Evolutionary conservation across 805 yeast species (phyloP), one percentile per base, ranked within the genome.

Genomic region (Candida nonsorbophila): DNA sequence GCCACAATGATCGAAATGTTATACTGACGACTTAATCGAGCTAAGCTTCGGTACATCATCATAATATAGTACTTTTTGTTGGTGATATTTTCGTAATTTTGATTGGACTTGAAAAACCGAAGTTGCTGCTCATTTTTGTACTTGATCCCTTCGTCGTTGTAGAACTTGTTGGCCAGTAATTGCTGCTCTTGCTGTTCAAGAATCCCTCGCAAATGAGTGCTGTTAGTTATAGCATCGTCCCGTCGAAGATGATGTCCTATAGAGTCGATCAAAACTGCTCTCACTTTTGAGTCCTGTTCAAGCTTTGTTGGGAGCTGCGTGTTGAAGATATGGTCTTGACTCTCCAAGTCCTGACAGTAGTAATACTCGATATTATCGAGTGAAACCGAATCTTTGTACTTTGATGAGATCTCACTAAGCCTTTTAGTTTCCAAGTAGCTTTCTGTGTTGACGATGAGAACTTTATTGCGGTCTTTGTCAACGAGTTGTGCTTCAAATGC

Each of bases 401-500:
- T 26, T 4, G 32, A 24, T 6, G 59, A 47, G 24, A 58, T 47
- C 11, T 48, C 47, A 6, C 35, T 21, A 14, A 87, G 51, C 33
- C 96, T 55, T 26, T 67, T 62, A 0, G 92, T 81, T 35, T 83
- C 83, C 17, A 84, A 43, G 10, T 74, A 72, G 3, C 83, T 72
- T 48, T 88, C 97, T 0, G 96, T 88, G 0, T 86, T 72, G 0
- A 88, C 75, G 44, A 70, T 81, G n/a, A 87, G 72, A n/a, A 49
- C 40, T 34, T 31, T 40, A 15, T 34, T 27, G 6, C 25, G 22
- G 11, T 37, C 28, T 20, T 30, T 24, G 13, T 27, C 24, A 7
- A 19, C 3, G 8, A 36, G 12, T 39, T 79, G 86, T 8, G 79
- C 74, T 2, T 77, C 58, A 3, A 77, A 57, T 2, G 82, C 65